Evolutionary conservation across 768 basidiomycete genomes (phyloP).

Genomic region (Sporobolomyces pararoseus): DNA sequence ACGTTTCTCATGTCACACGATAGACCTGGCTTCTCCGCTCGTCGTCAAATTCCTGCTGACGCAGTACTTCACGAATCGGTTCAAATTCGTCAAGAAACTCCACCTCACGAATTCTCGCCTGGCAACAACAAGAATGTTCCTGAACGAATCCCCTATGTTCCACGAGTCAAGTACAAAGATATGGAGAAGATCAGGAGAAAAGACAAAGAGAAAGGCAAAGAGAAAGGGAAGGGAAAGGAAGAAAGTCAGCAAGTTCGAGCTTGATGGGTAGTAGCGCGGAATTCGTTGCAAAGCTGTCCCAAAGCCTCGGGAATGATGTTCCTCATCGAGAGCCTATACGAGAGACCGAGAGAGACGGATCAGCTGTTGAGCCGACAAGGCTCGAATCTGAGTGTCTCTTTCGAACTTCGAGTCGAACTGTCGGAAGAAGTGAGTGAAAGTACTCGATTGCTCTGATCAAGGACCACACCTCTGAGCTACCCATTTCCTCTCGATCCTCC

Average conservation of each 20-base stretch:
- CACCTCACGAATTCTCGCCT: not conserved
- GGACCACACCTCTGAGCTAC: not conserved
- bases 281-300: no score
- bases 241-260: not conserved
- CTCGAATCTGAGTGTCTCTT: no score
- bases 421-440: no score
- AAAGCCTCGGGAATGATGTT: no score
- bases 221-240: not conserved
- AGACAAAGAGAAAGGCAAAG: not conserved
- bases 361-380: no score
- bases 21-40: not conserved
- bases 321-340: no score
- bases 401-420: no score
- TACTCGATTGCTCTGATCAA: not conserved
- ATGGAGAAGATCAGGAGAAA: not conserved
- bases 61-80: not conserved
- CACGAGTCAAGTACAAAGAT: not conserved
- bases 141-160: not conserved
- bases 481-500: conserved; percentile 15
- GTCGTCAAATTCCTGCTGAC: not conserved
- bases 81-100: not conserved
- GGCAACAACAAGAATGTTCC: conserved; percentile 1
- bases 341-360: no score
- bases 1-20: not conserved
- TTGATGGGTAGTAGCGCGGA: no score